A percentile compares a stretch with the other conserved stretches of the same genome.
Conservation (phyloP, 441 rosid species). For the Arabidopsis hybrid region DNA sequence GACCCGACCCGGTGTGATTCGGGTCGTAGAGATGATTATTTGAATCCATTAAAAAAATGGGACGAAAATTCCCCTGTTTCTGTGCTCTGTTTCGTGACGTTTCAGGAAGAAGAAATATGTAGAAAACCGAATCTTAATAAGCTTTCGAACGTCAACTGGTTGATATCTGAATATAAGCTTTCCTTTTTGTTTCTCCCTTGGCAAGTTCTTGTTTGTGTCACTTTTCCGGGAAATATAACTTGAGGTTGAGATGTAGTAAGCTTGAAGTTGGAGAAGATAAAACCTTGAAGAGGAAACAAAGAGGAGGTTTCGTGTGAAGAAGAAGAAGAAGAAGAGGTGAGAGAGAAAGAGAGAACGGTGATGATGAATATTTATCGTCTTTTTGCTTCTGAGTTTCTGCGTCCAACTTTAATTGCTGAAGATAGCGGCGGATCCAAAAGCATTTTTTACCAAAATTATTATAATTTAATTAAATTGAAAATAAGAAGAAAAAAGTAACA, state of each 20-base stretch:
- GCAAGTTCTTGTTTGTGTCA: neutral
- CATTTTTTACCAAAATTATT: neutral
- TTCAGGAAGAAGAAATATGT: neutral
- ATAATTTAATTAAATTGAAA: neutral
- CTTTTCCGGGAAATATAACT: constrained; percentile 44
- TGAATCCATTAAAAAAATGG: constrained; percentile 62
- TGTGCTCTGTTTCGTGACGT: constrained; percentile 31
- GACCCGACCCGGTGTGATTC: constrained; percentile 64
- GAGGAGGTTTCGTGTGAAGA: constrained; percentile 31
- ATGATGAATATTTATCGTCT: constrained; percentile 45
- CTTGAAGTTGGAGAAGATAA: constrained; percentile 53
- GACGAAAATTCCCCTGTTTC: neutral
- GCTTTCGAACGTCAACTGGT: constrained; percentile 16
- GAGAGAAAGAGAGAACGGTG: constrained; percentile 2
- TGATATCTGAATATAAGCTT: constrained; percentile 1
- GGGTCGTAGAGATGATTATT: constrained; percentile 51
- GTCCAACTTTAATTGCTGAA: constrained; percentile 45
- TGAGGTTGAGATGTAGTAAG: constrained; percentile 39
- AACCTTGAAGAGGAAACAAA: constrained; percentile 82
- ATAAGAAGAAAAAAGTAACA: constrained; percentile 4
- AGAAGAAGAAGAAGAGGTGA: constrained; percentile 3
- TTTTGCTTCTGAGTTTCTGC: constrained; percentile 42
- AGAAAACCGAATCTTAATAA: constrained; percentile 41
- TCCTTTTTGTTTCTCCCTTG: neutral
- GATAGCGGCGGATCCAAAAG: constrained; percentile 49